phyloP scores from a whole-genome alignment of 768 basidiomycete species.

The Hericium coralloides region DNA sequence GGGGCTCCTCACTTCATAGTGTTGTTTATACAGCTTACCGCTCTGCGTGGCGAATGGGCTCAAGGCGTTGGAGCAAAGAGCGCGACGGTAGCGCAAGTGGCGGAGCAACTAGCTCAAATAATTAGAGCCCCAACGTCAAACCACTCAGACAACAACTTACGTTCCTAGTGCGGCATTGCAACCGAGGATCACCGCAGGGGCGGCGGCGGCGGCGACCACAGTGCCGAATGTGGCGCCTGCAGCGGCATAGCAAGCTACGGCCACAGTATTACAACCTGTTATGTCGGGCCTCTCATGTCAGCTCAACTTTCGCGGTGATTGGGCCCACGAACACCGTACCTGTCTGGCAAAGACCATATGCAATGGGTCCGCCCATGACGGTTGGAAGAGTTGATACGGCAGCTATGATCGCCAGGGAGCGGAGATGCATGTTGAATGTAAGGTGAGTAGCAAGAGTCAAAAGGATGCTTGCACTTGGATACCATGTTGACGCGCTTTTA shows the following conservation, averaged over 20 bases:
- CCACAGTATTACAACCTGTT: background rate
- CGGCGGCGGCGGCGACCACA: background rate
- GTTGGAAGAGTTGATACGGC: background rate
- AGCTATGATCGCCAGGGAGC: background rate
- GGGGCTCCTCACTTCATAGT: too few relatives aligned
- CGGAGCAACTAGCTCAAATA: background rate
- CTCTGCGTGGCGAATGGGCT: too few relatives aligned
- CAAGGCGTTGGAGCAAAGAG: background rate
- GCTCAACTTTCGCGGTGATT: background rate
- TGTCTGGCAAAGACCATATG: background rate
- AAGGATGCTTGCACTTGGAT: too few relatives aligned
- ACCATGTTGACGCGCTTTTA: too few relatives aligned
- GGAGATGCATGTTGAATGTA: background rate
- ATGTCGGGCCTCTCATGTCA: background rate
- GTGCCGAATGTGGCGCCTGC: background rate
- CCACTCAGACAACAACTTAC: background rate
- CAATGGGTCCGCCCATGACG: background rate
- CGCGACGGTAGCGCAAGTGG: background rate
- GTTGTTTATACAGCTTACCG: too few relatives aligned
- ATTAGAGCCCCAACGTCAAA: background rate
- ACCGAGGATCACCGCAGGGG: background rate
- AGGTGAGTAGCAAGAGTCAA: too few relatives aligned
- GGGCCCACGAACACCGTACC: too few relatives aligned
- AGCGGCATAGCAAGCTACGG: background rate
- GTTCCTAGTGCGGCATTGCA: background rate